phyloP scores from a whole-genome alignment of 805 yeast species.

The Cephaloascus fragrans region DNA sequence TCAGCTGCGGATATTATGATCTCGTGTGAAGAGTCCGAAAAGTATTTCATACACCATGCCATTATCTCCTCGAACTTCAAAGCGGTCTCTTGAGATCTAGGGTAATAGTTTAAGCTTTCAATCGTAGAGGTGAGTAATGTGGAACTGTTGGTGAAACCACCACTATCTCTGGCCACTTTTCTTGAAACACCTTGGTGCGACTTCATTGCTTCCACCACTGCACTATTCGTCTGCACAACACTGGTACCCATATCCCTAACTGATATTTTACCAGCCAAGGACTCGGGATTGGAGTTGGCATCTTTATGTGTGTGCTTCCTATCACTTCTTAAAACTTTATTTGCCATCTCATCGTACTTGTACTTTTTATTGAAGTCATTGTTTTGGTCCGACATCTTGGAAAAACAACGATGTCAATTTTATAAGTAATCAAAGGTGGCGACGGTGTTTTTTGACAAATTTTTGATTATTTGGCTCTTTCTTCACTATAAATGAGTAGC shows the following conservation, averaged over 20 bases:
- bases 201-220: constrained; percentile 3
- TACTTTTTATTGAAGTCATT: constrained; percentile 16
- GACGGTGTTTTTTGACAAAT: too few species aligned
- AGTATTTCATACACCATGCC: constrained; percentile 42
- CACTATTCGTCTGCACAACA: constrained; percentile 9
- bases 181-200: constrained; percentile 1
- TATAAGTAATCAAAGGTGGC: too few species aligned
- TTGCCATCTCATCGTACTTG: constrained; percentile 68
- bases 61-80: constrained; percentile 47
- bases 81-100: constrained; percentile 44
- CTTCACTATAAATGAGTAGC: too few species aligned
- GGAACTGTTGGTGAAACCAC: neutral
- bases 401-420: too few species aligned
- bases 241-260: constrained; percentile 62
- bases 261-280: constrained; percentile 61
- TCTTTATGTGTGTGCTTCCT: constrained; percentile 32
- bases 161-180: neutral
- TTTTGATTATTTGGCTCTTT: too few species aligned
- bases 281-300: constrained; percentile 51
- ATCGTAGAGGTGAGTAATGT: constrained; percentile 8
- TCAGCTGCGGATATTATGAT: constrained; percentile 67
- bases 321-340: constrained; percentile 48
- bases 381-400: neutral
- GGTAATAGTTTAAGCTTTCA: constrained; percentile 52
- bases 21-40: constrained; percentile 67